Evolutionary conservation across 2,329 filamentous ascomycete species (phyloP).

Genomic region (Aspergillus glaucus): DNA sequence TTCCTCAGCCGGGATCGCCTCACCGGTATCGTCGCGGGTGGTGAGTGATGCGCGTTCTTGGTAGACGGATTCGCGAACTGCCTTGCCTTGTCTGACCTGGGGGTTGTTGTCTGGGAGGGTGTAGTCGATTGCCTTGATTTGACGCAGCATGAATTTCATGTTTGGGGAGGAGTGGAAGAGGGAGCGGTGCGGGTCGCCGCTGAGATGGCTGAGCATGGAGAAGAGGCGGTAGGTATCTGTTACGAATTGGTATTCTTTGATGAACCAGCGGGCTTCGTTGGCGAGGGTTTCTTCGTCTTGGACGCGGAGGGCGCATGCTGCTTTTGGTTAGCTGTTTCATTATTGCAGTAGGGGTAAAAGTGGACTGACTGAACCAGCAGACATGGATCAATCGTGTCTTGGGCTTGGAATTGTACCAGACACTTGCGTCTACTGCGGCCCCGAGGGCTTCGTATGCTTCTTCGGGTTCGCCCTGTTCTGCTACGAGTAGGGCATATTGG

Average conservation of each 20-base stretch:
- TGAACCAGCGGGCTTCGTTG: conserved; percentile 72
- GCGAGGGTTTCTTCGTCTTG: conserved; percentile 72
- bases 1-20: conserved; percentile 35
- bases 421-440: conserved; percentile 69
- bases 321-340: conserved; percentile 6
- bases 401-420: conserved; percentile 67
- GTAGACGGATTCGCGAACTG: conserved; percentile 37
- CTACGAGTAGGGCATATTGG: conserved; percentile 73
- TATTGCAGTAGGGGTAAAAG: not conserved
- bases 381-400: conserved; percentile 68
- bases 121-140: conserved; percentile 84
- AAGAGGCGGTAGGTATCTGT: conserved; percentile 82
- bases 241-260: conserved; percentile 71
- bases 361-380: conserved; percentile 62
- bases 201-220: conserved; percentile 68
- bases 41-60: conserved; percentile 38
- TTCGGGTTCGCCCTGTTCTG: conserved; percentile 58
- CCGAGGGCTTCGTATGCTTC: conserved; percentile 77
- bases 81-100: conserved; percentile 13
- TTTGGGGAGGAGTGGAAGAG: conserved; percentile 72
- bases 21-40: conserved; percentile 30
- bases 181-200: conserved; percentile 54
- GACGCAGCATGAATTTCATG: conserved; percentile 85
- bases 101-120: conserved; percentile 51
- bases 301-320: conserved; percentile 73